Evolutionary conservation across 2,329 filamentous ascomycete genomes (phyloP).

Genomic region (Dendryphion nanum): DNA sequence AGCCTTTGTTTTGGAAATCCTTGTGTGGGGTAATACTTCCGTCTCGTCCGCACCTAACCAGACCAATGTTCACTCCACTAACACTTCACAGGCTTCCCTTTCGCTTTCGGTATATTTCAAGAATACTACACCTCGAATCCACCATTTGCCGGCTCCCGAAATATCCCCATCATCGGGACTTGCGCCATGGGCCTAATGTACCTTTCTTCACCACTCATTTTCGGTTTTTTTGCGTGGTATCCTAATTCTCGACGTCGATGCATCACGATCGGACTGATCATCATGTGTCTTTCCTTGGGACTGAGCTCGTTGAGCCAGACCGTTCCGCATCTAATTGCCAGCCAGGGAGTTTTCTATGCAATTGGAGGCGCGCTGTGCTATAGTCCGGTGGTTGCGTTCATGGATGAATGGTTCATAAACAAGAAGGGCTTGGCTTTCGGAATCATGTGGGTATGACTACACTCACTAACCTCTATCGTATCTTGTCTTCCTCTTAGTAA

Average conservation of each 20-base stretch:
- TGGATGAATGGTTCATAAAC: slow-evolving; percentile 62
- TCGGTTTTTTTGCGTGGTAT: slow-evolving; percentile 33
- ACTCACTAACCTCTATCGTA: too few species aligned
- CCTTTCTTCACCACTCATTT: slow-evolving; percentile 42
- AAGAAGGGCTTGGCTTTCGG: slow-evolving; percentile 62
- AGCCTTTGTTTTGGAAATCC: slow-evolving; percentile 50
- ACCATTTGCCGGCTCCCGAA: slow-evolving; percentile 29
- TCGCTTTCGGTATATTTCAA: slow-evolving; percentile 63
- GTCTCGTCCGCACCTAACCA: not conserved
- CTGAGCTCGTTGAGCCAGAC: slow-evolving; percentile 52
- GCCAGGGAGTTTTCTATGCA: slow-evolving; percentile 62
- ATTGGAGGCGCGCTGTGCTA: slow-evolving; percentile 58
- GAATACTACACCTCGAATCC: slow-evolving; percentile 31
- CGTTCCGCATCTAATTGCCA: slow-evolving; percentile 56
- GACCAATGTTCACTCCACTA: not conserved
- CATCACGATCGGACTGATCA: slow-evolving; percentile 33
- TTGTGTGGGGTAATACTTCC: slow-evolving; percentile 46
- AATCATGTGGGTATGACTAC: too few species aligned
- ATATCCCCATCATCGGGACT: slow-evolving; percentile 58
- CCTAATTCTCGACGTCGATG: slow-evolving; percentile 29
- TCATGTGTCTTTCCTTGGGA: slow-evolving; percentile 36
- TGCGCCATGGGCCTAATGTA: slow-evolving; percentile 56
- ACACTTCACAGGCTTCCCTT: slow-evolving; percentile 57
- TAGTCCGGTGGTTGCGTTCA: slow-evolving; percentile 56
- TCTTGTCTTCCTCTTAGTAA: too few species aligned